phyloP scores from a whole-genome alignment of 2,329 filamentous ascomycete genomes.

The Phoma sp. region DNA sequence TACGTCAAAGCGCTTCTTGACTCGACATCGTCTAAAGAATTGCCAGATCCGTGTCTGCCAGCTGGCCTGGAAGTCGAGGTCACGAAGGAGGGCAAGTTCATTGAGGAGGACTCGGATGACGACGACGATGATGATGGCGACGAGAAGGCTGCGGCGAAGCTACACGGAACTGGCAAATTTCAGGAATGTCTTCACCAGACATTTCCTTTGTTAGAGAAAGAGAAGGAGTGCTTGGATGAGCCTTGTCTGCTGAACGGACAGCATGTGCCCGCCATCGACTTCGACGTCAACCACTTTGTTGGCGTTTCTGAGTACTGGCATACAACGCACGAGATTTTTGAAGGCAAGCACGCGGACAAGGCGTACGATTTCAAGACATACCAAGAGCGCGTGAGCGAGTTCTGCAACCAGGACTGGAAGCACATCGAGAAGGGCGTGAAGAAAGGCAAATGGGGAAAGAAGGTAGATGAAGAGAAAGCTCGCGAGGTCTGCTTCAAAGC shows the following conservation, averaged over 20 bases:
- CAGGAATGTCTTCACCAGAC: conserved; percentile 82
- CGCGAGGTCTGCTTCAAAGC: conserved; percentile 96
- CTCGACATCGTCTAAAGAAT: conserved; percentile 67
- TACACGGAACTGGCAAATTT: conserved; percentile 87
- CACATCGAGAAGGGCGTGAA: conserved; percentile 72
- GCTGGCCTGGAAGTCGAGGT: conserved; percentile 75
- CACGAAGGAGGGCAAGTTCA: conserved; percentile 70
- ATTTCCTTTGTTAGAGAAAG: conserved; percentile 86
- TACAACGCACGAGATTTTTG: conserved; percentile 93
- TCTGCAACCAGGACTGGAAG: conserved; percentile 84
- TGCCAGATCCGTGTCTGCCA: conserved; percentile 92
- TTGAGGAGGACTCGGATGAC: conserved; percentile 55
- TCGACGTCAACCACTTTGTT: conserved; percentile 95
- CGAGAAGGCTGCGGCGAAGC: conserved; percentile 49
- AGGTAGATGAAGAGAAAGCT: conserved; percentile 74
- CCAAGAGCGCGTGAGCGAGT: conserved; percentile 80
- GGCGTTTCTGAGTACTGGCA: conserved; percentile 99
- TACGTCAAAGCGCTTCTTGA: conserved; percentile 81
- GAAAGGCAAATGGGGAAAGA: conserved; percentile 73
- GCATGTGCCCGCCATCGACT: conserved; percentile 94
- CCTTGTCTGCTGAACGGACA: conserved; percentile 91
- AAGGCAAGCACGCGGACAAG: conserved; percentile 74
- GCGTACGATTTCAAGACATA: conserved; percentile 91
- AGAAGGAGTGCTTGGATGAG: conserved; percentile 78
- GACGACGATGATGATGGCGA: conserved; percentile 42